Percentiles rank a stretch among this genome's conserved stretches.
phyloP scores from a whole-genome alignment of 1,139 yeast species.

The Magnusiomyces magnusii region DNA sequence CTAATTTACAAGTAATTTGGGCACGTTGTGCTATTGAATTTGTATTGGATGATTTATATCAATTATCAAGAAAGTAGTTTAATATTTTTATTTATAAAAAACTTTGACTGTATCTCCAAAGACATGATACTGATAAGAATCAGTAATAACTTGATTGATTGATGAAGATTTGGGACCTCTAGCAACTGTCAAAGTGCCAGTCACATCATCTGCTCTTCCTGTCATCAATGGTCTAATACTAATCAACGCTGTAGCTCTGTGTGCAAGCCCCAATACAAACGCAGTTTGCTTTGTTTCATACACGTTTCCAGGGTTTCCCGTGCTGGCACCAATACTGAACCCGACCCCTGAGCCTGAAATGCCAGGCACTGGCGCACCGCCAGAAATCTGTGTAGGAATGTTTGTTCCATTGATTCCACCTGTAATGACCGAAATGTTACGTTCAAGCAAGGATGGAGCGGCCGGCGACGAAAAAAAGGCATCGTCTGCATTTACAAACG shows the following conservation, averaged over 20 bases:
- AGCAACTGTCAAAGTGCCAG: constrained; percentile 58
- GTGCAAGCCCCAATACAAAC: constrained; percentile 37
- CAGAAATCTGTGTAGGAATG: neutral
- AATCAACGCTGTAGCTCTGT: constrained; percentile 45
- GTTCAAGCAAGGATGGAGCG: neutral
- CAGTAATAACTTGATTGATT: constrained; percentile 41
- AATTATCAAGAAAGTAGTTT: constrained; percentile 35
- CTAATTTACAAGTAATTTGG: constrained; percentile 74
- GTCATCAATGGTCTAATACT: constrained; percentile 61
- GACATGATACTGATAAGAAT: constrained; percentile 56
- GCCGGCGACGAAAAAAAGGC: neutral
- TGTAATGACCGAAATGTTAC: neutral
- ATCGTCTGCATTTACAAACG: neutral
- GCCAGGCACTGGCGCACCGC: neutral
- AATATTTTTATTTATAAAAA: constrained; percentile 34
- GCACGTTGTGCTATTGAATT: constrained; percentile 88
- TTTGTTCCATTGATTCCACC: neutral
- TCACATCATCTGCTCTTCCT: constrained; percentile 76
- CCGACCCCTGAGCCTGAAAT: neutral
- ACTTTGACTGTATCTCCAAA: constrained; percentile 43
- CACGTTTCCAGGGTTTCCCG: neutral
- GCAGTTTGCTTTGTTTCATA: neutral
- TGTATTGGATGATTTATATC: constrained; percentile 70
- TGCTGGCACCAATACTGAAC: neutral
- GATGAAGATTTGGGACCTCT: constrained; percentile 42